These are phyloP conservation scores for Geoglossum cookeanum DNA, from an alignment of 2,329 filamentous ascomycete genomes.

Conservation along the genomic window DNA sequence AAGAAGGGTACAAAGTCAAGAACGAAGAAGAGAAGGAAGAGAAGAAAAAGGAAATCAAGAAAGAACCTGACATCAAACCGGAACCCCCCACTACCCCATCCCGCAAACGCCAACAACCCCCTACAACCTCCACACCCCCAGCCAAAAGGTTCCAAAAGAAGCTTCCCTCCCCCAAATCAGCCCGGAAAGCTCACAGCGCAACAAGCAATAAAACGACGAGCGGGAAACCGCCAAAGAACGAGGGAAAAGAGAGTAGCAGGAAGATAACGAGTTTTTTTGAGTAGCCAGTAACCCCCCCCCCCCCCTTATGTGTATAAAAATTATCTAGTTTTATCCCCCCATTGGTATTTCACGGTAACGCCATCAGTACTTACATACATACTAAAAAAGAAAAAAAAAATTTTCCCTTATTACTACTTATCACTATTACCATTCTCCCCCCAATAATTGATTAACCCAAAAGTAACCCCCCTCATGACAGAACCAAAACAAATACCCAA, in stretches of 20 bases:
- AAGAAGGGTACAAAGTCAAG: slow-evolving; percentile 17
- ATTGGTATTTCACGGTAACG: too few species aligned
- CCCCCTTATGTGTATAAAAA: too few species aligned
- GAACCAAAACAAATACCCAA: too few species aligned
- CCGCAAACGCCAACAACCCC: slow-evolving; percentile 11
- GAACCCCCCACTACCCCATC: slow-evolving; percentile 11
- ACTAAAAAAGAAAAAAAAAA: too few species aligned
- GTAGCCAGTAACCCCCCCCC: too few species aligned
- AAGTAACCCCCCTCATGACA: too few species aligned
- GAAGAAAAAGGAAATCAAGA: slow-evolving; percentile 18
- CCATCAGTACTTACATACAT: too few species aligned
- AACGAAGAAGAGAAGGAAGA: slow-evolving; percentile 13
- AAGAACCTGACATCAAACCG: slow-evolving; percentile 19
- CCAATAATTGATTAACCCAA: too few species aligned
- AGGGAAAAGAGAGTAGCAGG: slow-evolving; percentile 28
- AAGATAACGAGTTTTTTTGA: slow-evolving; percentile 30
- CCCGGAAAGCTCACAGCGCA: slow-evolving; percentile 33
- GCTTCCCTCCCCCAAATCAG: slow-evolving; percentile 5
- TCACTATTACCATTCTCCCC: too few species aligned
- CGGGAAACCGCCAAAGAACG: slow-evolving; percentile 19
- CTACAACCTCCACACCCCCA: slow-evolving; percentile 2
- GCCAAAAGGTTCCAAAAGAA: slow-evolving; percentile 13
- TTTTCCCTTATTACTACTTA: too few species aligned
- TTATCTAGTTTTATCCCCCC: too few species aligned
- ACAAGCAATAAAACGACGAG: slow-evolving; percentile 32